Base-by-base conservation (phyloP, 2,329 filamentous ascomycete genomes). In the Epichloe typhina region DNA sequence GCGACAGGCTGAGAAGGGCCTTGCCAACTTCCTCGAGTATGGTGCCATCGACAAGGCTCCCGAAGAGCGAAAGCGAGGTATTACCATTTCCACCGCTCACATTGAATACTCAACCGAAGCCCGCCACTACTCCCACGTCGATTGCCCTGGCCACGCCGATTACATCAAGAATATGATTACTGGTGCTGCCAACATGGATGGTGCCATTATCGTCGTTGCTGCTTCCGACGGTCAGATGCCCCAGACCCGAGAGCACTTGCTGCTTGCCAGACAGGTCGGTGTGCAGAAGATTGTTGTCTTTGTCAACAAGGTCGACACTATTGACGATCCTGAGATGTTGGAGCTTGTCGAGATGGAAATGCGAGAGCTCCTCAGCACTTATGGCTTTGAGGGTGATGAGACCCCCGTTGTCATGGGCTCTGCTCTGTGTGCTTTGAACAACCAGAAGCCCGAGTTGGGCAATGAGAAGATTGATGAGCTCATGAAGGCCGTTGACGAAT, bases 91-190 rank as follows among this genome's bases (percentile, higher is more conserved):
- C 53, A 94, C 93, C 51, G 88, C 93, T 59, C 93, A 98, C 75
- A 95, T 98, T 74, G 93, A 98, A 77, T 98, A 97, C 78, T 75
- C 88, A 62, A 98, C 93, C 69, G 88, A 95, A 0, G 78, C 77
- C 67, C 85, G 93, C 66, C 93, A 98, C 77, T 98, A 98, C 75
- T 93, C 93, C 64, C 93, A 98, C 81, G 93, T 98, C 76, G 93
- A 98, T 81, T 98, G 93, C 74, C 93, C 93, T 53, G 93, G 93
- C 73, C 93, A 98, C 84, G 93, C 93, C 73, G 93, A 98, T 88
- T 98, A 98, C 80, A 97, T 98, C 78, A 98, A 98, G 83, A 98
- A 98, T 84, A 98, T 98, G 93, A 98, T 98, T 71, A 98, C 93
- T 60, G 93, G 93, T 83, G 90, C 93, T 56, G 91, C 94, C 64